phyloP scores from a whole-genome alignment of 106 monocot genomes.

The Dactylorhiza incarnata region DNA sequence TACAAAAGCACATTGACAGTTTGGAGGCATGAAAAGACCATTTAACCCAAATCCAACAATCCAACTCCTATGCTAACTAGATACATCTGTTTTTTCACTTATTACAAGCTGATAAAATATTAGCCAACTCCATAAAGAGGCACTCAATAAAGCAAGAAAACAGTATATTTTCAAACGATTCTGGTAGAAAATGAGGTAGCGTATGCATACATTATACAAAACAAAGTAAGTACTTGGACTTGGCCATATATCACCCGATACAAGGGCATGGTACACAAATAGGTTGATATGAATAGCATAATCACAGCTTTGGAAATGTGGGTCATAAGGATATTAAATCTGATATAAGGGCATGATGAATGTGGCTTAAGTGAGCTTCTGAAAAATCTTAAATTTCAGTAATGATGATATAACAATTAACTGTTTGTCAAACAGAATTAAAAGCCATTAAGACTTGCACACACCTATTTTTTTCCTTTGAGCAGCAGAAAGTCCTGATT shows the following conservation, averaged over 20 bases:
- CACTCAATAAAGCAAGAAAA: neutral
- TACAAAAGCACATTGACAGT: neutral
- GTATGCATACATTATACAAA: neutral
- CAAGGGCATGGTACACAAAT: neutral
- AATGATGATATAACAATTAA: neutral
- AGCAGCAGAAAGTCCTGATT: conserved; percentile 51
- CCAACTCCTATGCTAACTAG: neutral
- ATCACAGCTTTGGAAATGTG: neutral
- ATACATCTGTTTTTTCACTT: neutral
- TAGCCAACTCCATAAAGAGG: neutral
- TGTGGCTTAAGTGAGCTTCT: neutral
- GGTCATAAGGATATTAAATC: neutral
- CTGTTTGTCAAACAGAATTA: neutral
- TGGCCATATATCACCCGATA: neutral
- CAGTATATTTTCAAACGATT: neutral
- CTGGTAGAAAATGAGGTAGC: neutral
- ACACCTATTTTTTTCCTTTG: conserved; percentile 70
- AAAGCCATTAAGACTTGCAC: neutral
- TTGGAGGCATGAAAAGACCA: neutral
- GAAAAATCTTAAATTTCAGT: neutral
- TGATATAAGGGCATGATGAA: neutral
- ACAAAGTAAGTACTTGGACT: neutral
- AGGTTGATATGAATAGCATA: neutral
- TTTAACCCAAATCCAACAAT: neutral
- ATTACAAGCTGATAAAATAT: neutral